Evolutionary conservation across 805 yeast genomes (phyloP), one percentile per base, ranked within the genome.

Genomic region (Sugiyamaella smithiae): DNA sequence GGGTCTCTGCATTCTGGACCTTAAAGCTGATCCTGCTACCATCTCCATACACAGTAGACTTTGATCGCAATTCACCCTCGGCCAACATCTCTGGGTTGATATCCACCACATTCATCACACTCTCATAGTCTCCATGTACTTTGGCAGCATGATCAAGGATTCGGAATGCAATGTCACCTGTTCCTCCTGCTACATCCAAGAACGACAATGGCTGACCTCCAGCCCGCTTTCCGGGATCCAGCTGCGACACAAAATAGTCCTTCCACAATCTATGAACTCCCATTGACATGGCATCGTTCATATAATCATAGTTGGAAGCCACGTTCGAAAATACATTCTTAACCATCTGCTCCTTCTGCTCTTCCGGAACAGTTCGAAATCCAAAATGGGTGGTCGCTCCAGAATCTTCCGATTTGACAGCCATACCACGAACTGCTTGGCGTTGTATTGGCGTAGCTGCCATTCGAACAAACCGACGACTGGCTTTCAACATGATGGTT

Each of bases 261-360:
- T 93, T 93, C 99, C 99, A 93, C 40, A 91, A 72, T 60, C 99
- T 77, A 67, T 93, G 99, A 42, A 93, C 77, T 36, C 99, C 99
- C 66, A 90, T 67, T 5, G 97, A 88, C 99, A 93, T 93, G 38
- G 88, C 96, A 69, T 93, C 99, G 71, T 93, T 93, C 99, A 93
- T 93, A 45, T 88, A 75, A 70, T 93, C 99, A 67, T 93, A 93
- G 48, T 82, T 89, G 29, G 89, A 80, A 2, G 99, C 99, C 33
- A 93, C 99, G 4, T 95, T 86, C 4, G 96, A 85, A 67, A 93
- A 93, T 23, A 93, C 98, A 22, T 84, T 83, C 43, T 87, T 85
- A 23, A 85, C 76, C 28, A 67, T 61, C 43, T 61, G 78, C 65
- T 91, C 96, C 69, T 91, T 91, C 54, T 88, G 86, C 24, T 78